These are phyloP conservation scores for Cladorrhinum samala DNA, from an alignment of 495 filamentous ascomycete species.

Conservation along the genomic window DNA sequence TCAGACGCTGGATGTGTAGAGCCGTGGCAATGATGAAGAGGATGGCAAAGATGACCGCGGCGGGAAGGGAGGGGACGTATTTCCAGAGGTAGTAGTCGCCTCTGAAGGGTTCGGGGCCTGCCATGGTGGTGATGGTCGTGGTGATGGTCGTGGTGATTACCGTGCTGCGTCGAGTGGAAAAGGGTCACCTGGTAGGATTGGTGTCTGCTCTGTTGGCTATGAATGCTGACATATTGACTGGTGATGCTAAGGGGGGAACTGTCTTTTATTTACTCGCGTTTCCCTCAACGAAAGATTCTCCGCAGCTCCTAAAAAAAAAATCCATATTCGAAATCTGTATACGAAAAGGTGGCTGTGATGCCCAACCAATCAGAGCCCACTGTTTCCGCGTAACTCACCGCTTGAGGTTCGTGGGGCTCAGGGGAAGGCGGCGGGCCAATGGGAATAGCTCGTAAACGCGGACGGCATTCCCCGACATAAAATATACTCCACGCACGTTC, in stretches of 20 bases:
- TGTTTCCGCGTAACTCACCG: not conserved
- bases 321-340: not conserved
- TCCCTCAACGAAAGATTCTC: not conserved
- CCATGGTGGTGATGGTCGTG: not conserved
- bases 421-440: not conserved
- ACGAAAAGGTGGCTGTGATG: not conserved
- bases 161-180: too few species aligned
- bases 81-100: slow-evolving; percentile 39
- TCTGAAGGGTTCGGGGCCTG: slow-evolving; percentile 20
- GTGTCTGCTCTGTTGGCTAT: not conserved
- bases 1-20: slow-evolving; percentile 37
- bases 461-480: not conserved
- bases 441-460: not conserved
- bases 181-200: too few species aligned
- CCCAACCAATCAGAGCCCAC: not conserved
- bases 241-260: too few species aligned
- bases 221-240: not conserved
- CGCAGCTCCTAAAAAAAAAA: too few species aligned
- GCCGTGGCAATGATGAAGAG: slow-evolving; percentile 42
- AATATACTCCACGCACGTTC: not conserved
- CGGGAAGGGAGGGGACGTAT: slow-evolving; percentile 45
- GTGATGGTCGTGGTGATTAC: too few species aligned
- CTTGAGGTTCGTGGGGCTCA: not conserved
- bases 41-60: slow-evolving; percentile 45
- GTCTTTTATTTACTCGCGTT: too few species aligned